These are phyloP conservation scores for Castanopsis chinensis DNA, from an alignment of 306 rosid species.

Conservation along the genomic window DNA sequence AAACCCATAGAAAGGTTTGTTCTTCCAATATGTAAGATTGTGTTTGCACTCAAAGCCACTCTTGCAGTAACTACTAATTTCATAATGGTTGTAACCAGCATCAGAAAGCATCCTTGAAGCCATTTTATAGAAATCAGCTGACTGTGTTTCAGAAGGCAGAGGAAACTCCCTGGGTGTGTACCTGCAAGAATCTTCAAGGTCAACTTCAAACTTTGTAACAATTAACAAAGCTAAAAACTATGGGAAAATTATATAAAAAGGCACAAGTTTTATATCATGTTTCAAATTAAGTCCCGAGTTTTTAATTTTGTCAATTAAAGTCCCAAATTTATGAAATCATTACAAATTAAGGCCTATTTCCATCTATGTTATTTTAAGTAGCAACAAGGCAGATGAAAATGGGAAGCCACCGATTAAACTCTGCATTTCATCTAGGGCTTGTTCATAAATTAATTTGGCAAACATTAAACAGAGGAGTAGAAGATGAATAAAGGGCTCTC, in stretches of 20 bases:
- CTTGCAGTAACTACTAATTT: slow-evolving; percentile 91
- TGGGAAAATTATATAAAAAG: too few relatives aligned
- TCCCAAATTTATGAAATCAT: too few relatives aligned
- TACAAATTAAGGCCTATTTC: too few relatives aligned
- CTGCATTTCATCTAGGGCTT: too few relatives aligned
- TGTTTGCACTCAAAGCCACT: slow-evolving; percentile 81
- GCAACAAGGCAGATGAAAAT: too few relatives aligned
- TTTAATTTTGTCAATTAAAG: too few relatives aligned
- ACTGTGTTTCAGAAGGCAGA: slow-evolving; percentile 76
- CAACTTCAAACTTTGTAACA: slow-evolving; percentile 17
- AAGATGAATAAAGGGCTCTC: slow-evolving; percentile 55
- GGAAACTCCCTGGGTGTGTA: slow-evolving; percentile 86
- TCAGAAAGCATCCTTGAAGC: slow-evolving; percentile 65
- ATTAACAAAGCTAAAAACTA: slow-evolving; percentile 11
- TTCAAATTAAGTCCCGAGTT: too few relatives aligned
- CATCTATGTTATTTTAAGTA: too few relatives aligned
- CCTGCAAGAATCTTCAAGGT: slow-evolving; percentile 45
- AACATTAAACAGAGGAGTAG: too few relatives aligned
- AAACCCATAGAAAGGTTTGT: slow-evolving; percentile 78
- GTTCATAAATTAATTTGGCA: too few relatives aligned
- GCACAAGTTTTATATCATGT: too few relatives aligned
- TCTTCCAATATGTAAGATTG: slow-evolving; percentile 84
- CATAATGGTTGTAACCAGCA: slow-evolving; percentile 74
- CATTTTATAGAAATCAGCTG: slow-evolving; percentile 79
- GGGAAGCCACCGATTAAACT: too few relatives aligned